A percentile compares a stretch with the other conserved stretches of the same genome.
Evolutionary conservation across 1,139 yeast species (phyloP).

Genomic region (Scheffersomyces lignicola): DNA sequence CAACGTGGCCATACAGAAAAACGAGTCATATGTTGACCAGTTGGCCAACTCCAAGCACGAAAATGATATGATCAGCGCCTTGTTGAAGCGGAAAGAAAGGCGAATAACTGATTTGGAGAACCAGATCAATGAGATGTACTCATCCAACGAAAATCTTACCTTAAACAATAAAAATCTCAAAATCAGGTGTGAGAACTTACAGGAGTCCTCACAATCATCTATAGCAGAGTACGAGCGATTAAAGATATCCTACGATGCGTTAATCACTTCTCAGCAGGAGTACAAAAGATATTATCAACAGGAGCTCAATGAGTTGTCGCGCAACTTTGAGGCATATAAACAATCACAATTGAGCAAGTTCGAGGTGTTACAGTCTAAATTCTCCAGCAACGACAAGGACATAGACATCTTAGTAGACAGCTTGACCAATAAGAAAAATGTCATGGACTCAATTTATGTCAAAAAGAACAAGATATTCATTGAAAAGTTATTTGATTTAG

Average conservation of each 20-base stretch:
- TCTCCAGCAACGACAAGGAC: constrained; percentile 44
- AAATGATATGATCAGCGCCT: constrained; percentile 63
- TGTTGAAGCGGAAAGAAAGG: constrained; percentile 64
- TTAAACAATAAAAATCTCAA: constrained; percentile 51
- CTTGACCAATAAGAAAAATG: constrained; percentile 39
- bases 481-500: constrained; percentile 44
- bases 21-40: constrained; percentile 64
- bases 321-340: constrained; percentile 38
- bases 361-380: constrained; percentile 26
- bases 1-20: constrained; percentile 46
- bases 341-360: constrained; percentile 31
- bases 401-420: constrained; percentile 45
- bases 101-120: constrained; percentile 61
- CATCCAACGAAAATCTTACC: constrained; percentile 45
- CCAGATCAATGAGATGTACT: constrained; percentile 47
- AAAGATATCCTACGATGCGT: constrained; percentile 62
- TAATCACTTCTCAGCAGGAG: constrained; percentile 55
- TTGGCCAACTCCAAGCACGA: constrained; percentile 71
- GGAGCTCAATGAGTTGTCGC: constrained; percentile 28
- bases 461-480: constrained; percentile 49
- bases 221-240: constrained; percentile 58
- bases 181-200: constrained; percentile 48
- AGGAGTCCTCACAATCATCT: constrained; percentile 46
- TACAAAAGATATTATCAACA: constrained; percentile 53
- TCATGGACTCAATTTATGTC: constrained; percentile 47